Conservation (phyloP, 257 asterid genomes). For the Handroanthus guayacan region DNA sequence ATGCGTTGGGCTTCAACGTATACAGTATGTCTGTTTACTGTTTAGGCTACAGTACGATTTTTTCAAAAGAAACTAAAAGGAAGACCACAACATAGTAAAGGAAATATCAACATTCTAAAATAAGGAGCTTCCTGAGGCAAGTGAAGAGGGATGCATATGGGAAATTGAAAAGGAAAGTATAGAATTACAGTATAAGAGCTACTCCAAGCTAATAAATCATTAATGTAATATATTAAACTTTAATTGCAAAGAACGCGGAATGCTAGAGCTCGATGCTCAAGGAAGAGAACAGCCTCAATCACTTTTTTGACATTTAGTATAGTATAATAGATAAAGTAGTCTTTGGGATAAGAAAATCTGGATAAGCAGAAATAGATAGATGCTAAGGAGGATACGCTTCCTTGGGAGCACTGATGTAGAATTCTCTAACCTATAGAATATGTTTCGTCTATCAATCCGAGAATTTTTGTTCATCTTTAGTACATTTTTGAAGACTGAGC, state of each 20-base stretch:
- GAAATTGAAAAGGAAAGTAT: slow-evolving; percentile 18
- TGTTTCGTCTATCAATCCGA: slow-evolving; percentile 62
- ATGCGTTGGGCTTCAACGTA: slow-evolving; percentile 63
- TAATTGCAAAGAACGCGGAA: background rate
- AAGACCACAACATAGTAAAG: slow-evolving; percentile 18
- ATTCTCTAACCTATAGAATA: slow-evolving; percentile 63
- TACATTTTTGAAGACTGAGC: slow-evolving; percentile 55
- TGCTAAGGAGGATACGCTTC: slow-evolving; percentile 76
- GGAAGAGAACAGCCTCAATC: background rate
- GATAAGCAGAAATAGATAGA: slow-evolving; percentile 35
- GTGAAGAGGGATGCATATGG: background rate
- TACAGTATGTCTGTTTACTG: slow-evolving; percentile 71
- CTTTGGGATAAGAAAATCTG: background rate
- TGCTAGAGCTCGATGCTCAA: background rate
- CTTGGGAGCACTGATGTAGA: slow-evolving; percentile 67
- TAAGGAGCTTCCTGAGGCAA: slow-evolving; percentile 15
- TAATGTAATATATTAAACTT: background rate
- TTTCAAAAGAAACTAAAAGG: slow-evolving; percentile 31
- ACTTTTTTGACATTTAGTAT: background rate
- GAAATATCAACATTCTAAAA: slow-evolving; percentile 20
- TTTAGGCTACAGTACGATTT: slow-evolving; percentile 44
- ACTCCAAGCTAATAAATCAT: slow-evolving; percentile 1
- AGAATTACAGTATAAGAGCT: slow-evolving; percentile 19
- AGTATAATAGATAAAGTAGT: slow-evolving; percentile 5
- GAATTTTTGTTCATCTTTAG: slow-evolving; percentile 53